Evolutionary conservation across 805 yeast genomes (phyloP), one percentile per base, ranked within the genome.

Genomic region (Candida dajiaensis): DNA sequence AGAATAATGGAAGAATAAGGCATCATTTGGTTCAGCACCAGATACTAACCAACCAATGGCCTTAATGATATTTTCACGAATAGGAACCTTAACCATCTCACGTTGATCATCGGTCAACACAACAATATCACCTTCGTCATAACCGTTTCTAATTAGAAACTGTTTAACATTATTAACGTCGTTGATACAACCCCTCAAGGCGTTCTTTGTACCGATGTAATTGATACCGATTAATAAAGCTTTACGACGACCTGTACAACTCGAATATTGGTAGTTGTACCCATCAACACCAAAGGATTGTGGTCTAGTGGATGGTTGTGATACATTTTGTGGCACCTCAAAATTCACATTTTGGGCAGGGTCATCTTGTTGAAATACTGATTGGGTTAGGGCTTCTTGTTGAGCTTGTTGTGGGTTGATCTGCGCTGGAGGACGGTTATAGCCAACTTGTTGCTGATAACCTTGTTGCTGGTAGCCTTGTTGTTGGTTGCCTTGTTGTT

Each of bases 11-110:
- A 88, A 79, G 55, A 88, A 81, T 42, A 87, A 64, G 9, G 89
- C 77, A 65, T 87, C 95, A 55, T 87, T 85, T 15, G 94, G 83
- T 53, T 68, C 70, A 0, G 95, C 94, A 50, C 73, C 84, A 19
- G 69, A 69, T 19, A 83, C 90, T 20, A 87, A 73, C 96, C 96
- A 87, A 46, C 76, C 80, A 85, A 85, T 84, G 3, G 89, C 96
- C 38, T 81, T 71, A 19, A 85, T 59, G 62, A 88, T 87, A 62
- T 88, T 87, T 6, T 71, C 78, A 45, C 76, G 69, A 2, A 87
- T 78, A 18, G 96, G 96, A 11, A 81, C 69, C 55, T 70, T 64
- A 47, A 69, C 74, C 62, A 59, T 62, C 47, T 71, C 70, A 28
- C 59, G 62, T 55, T 72, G 74, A 54, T 80, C 85, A 58, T 81